Percentiles rank a stretch among this genome's conserved stretches.
Evolutionary conservation across 2,329 filamentous ascomycete species (phyloP).

Genomic region (Colletotrichum trifolii): DNA sequence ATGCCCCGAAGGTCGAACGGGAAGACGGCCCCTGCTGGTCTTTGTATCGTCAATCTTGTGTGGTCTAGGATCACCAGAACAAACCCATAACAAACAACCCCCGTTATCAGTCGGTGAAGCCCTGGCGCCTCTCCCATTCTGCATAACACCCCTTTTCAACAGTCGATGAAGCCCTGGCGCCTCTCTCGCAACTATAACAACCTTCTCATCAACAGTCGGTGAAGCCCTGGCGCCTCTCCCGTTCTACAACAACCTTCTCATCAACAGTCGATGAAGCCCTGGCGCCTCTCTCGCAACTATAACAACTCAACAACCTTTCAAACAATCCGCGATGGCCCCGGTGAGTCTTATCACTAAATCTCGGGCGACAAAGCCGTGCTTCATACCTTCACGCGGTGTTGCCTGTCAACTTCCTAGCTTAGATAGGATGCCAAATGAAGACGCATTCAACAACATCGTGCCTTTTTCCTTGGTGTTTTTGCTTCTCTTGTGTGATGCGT

Average conservation of each 20-base stretch:
- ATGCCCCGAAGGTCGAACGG: too few species aligned
- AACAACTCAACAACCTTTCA: background rate
- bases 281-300: background rate
- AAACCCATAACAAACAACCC: too few species aligned
- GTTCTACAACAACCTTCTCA: background rate
- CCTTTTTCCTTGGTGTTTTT: background rate
- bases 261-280: background rate
- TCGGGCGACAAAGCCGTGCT: slow-evolving; percentile 29
- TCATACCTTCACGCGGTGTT: slow-evolving; percentile 25
- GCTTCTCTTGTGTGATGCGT: too few species aligned
- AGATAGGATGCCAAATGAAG: slow-evolving; percentile 17
- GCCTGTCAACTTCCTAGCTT: slow-evolving; percentile 25
- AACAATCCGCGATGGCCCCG: slow-evolving; percentile 8
- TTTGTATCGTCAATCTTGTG: too few species aligned
- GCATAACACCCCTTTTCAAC: background rate
- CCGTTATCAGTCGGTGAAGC: too few species aligned
- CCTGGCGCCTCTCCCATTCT: background rate
- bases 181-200: background rate
- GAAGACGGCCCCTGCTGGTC: too few species aligned
- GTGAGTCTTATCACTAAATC: slow-evolving; percentile 17
- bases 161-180: too few species aligned
- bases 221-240: background rate
- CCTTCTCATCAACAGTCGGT: background rate
- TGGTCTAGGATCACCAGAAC: too few species aligned
- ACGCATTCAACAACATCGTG: background rate